A percentile compares a stretch with the other conserved stretches of the same genome.
phyloP scores from a whole-genome alignment of 169 alveolate species.

The Cryptosporidium canis region DNA sequence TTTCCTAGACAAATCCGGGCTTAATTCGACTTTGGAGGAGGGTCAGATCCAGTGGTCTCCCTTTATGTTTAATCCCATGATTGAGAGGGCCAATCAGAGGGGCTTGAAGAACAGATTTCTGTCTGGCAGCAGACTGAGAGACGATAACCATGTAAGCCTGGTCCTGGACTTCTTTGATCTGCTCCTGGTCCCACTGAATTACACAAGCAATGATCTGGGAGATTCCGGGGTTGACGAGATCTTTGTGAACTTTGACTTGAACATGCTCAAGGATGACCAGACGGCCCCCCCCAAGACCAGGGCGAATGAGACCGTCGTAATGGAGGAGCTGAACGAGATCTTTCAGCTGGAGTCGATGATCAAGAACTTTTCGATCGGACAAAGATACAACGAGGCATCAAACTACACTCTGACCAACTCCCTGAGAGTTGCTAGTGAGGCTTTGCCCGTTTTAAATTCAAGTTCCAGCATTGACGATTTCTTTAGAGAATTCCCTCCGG shows the following conservation, averaged over 20 bases:
- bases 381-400: not conserved
- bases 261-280: not conserved
- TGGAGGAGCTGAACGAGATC: not conserved
- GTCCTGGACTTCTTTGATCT: conserved; percentile 1
- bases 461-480: not conserved
- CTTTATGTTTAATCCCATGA: not conserved
- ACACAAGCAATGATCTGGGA: not conserved
- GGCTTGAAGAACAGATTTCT: not conserved
- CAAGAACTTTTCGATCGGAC: not conserved
- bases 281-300: not conserved
- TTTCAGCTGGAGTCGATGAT: not conserved
- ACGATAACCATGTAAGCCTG: not conserved
- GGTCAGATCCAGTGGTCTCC: not conserved
- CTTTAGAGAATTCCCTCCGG: conserved; percentile 27
- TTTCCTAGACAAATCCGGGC: not conserved
- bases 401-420: not conserved
- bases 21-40: not conserved
- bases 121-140: not conserved
- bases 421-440: not conserved
- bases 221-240: not conserved
- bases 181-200: not conserved
- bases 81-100: not conserved
- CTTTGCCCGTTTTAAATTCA: not conserved
- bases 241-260: conserved; percentile 17
- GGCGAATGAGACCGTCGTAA: not conserved